Percentiles rank a stretch among this genome's conserved stretches.
Conservation (phyloP, 192 early-diverging fungal genomes). For the Rhizophagus sp. region DNA sequence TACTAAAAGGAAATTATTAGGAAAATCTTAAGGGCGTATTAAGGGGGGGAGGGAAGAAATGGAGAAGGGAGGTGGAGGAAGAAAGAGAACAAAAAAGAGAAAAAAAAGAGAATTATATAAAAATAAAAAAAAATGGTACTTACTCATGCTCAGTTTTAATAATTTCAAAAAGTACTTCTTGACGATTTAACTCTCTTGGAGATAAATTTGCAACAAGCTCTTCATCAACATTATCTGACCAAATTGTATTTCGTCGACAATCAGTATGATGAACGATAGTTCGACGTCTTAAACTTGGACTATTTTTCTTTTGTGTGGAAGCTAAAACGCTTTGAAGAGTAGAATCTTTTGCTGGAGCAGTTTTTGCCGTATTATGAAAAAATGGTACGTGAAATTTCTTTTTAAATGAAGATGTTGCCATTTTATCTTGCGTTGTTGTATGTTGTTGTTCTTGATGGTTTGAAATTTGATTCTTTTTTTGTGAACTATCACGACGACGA, state of each 20-base stretch:
- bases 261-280: conserved; percentile 24
- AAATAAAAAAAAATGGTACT: conserved; percentile 13
- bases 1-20: neutral
- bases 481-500: neutral
- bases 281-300: neutral
- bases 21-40: neutral
- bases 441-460: neutral
- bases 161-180: conserved; percentile 83
- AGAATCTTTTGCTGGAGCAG: conserved; percentile 23
- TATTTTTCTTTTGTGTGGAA: neutral
- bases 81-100: too few species aligned
- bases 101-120: neutral
- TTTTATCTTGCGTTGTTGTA: neutral
- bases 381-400: conserved; percentile 26
- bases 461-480: conserved; percentile 6
- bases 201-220: conserved; percentile 37
- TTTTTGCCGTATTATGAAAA: conserved; percentile 24
- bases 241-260: conserved; percentile 25
- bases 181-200: conserved; percentile 67
- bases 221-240: conserved; percentile 27
- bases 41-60: too few species aligned
- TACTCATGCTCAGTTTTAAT: conserved; percentile 63
- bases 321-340: neutral
- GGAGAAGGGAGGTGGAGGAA: too few species aligned
- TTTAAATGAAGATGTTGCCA: neutral